Conservation (phyloP, 2,329 filamentous ascomycete genomes). For the Alternaria consortialis region DNA sequence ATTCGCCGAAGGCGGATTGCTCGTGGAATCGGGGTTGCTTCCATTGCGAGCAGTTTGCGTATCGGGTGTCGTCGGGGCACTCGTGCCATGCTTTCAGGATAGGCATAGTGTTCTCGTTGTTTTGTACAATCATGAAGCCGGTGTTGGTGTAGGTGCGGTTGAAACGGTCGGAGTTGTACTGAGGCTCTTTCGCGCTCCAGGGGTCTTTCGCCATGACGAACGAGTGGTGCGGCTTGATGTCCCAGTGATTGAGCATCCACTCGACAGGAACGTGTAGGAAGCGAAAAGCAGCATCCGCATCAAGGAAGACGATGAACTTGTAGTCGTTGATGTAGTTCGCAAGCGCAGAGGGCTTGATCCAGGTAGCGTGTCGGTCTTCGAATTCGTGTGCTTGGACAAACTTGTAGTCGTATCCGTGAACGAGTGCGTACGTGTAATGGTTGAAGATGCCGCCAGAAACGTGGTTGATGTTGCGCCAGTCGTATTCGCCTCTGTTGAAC, state of each 20-base stretch:
- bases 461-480: constrained; percentile 50
- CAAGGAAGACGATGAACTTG: constrained; percentile 60
- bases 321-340: constrained; percentile 50
- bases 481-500: constrained; percentile 43
- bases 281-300: constrained; percentile 59
- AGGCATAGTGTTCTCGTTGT: constrained; percentile 58
- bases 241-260: constrained; percentile 62
- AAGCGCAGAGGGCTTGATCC: constrained; percentile 57
- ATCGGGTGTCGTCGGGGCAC: constrained; percentile 49
- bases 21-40: constrained; percentile 51
- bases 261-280: constrained; percentile 59
- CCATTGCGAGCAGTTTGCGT: constrained; percentile 50
- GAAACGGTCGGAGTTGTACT: constrained; percentile 54
- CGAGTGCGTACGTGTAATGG: constrained; percentile 52
- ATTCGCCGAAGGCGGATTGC: constrained; percentile 52
- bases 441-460: constrained; percentile 50
- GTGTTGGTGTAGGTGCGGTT: constrained; percentile 60
- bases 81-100: constrained; percentile 61
- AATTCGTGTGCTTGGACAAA: constrained; percentile 55
- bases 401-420: constrained; percentile 62
- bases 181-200: constrained; percentile 40
- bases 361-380: constrained; percentile 55
- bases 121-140: constrained; percentile 64
- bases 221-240: constrained; percentile 54
- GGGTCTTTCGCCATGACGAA: constrained; percentile 59